Evolutionary conservation across 352 stramenopile species (phyloP), one percentile per base, ranked within the genome.

Genomic region (Pythium scleroteichum): DNA sequence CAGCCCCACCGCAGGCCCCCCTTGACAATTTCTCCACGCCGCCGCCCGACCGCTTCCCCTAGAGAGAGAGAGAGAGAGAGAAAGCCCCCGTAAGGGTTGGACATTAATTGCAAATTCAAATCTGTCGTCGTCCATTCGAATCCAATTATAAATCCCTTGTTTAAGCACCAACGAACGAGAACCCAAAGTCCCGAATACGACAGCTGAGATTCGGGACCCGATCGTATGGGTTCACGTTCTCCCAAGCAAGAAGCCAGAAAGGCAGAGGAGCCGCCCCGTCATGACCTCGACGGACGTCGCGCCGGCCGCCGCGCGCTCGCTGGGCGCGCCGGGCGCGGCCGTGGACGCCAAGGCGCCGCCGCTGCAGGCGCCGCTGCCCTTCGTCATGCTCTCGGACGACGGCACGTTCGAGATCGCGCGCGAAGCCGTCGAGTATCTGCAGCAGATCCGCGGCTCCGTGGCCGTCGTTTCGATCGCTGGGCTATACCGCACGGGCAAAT

Each of bases 401-500:
- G 79, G 76, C 50, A 78, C 64, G 39, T 92, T 92, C 66, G 71
- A 82, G 39, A 70, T 95, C 24, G 54, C 69, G 12, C 58, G 52
- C 0, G 79, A 95, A 35, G 86, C 86, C 4, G 47, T 86, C 20
- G 42, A 66, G n/a, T 90, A 84, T 51, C 69, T 95, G 38, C 64
- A 78, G 44, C 61, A 76, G 48, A 80, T 94, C 64, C 71, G 75
- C 41, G 80, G 78, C 16, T 61, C 24, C 56, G 74, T 97, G 33
- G 85, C 92, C 3, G 72, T 97, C n/a, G 75, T 97, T 10, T 86
- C 85, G 3, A 85, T 97, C 24, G 87, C 85, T 1, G 88, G 88
- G 24, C 61, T 95, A 24, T 97, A 96, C 65, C 85, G 90, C 53
- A 97, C 88, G 42, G 90, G 90, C 56, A 97, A 97, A 72, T 94